Evolutionary conservation across 352 stramenopile genomes (phyloP).

Genomic region (Bremia lactucae): DNA sequence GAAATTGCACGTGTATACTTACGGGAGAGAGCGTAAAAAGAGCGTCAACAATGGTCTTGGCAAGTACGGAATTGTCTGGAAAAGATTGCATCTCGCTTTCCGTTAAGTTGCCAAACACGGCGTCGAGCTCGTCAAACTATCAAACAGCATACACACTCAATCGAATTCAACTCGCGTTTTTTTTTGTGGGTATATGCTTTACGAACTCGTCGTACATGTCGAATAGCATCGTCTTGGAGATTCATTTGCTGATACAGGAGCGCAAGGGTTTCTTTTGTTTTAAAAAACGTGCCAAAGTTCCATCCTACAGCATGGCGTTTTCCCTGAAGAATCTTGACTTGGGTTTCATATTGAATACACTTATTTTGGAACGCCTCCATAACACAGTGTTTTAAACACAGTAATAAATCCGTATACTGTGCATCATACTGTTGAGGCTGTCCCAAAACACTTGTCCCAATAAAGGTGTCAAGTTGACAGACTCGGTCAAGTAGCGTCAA

Average conservation of each 20-base stretch:
- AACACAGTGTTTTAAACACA: slow-evolving; percentile 57
- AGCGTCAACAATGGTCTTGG: slow-evolving; percentile 11
- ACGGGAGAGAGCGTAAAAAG: slow-evolving; percentile 69
- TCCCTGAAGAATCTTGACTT: slow-evolving; percentile 46
- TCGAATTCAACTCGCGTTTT: too few species aligned
- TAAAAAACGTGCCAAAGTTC: slow-evolving; percentile 74
- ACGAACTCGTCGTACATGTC: slow-evolving; percentile 49
- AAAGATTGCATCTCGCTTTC: slow-evolving; percentile 21
- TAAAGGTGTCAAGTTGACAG: slow-evolving; percentile 76
- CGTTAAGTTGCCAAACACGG: slow-evolving; percentile 48
- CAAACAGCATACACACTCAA: not conserved
- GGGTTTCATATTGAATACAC: slow-evolving; percentile 74
- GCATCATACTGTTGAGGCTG: slow-evolving; percentile 71
- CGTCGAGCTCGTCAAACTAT: slow-evolving; percentile 72
- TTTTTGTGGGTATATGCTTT: not conserved
- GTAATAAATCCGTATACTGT: slow-evolving; percentile 67
- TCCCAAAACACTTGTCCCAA: slow-evolving; percentile 55
- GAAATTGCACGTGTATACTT: not conserved
- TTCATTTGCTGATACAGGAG: slow-evolving; percentile 82
- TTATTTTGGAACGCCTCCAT: slow-evolving; percentile 76
- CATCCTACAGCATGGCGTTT: slow-evolving; percentile 41
- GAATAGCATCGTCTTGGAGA: slow-evolving; percentile 69
- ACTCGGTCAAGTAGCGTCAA: slow-evolving; percentile 35
- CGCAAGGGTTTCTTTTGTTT: slow-evolving; percentile 66
- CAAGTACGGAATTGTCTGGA: slow-evolving; percentile 4